Conservation (phyloP, 768 basidiomycete genomes). For the Lactifluus piperatus region DNA sequence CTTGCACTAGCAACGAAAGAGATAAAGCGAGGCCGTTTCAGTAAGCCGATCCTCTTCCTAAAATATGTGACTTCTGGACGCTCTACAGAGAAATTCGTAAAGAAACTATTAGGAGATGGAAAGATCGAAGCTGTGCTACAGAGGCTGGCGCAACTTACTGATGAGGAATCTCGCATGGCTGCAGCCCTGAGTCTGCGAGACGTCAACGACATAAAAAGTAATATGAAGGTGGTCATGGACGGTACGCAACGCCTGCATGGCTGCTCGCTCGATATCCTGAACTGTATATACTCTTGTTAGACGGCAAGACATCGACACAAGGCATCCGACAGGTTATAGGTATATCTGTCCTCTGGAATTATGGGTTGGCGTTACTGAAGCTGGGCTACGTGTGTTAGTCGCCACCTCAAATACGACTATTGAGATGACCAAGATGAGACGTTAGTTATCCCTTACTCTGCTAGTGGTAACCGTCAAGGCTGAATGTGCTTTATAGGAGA, state of each 20-base stretch:
- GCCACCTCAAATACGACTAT: no score
- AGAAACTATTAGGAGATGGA: not conserved
- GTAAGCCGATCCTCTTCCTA: not conserved
- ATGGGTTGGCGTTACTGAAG: no score
- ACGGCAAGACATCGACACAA: not conserved
- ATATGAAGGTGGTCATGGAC: not conserved
- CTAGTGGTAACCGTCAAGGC: no score
- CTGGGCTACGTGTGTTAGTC: no score
- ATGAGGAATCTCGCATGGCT: not conserved
- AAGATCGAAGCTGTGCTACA: not conserved
- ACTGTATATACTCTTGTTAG: not conserved
- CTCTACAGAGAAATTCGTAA: not conserved
- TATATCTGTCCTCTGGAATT: no score
- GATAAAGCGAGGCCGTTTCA: not conserved
- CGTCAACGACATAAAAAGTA: not conserved
- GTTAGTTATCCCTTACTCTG: no score
- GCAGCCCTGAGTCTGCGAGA: not conserved
- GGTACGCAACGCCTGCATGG: not conserved
- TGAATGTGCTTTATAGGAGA: no score
- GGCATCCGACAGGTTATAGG: no score
- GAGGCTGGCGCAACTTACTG: not conserved
- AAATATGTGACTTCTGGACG: not conserved
- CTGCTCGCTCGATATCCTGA: not conserved
- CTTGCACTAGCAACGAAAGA: not conserved
- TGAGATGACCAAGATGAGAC: no score